Evolutionary conservation across 2,329 filamentous ascomycete genomes (phyloP), one percentile per base, ranked within the genome.

Genomic region (Sporothrix dimorphospora): DNA sequence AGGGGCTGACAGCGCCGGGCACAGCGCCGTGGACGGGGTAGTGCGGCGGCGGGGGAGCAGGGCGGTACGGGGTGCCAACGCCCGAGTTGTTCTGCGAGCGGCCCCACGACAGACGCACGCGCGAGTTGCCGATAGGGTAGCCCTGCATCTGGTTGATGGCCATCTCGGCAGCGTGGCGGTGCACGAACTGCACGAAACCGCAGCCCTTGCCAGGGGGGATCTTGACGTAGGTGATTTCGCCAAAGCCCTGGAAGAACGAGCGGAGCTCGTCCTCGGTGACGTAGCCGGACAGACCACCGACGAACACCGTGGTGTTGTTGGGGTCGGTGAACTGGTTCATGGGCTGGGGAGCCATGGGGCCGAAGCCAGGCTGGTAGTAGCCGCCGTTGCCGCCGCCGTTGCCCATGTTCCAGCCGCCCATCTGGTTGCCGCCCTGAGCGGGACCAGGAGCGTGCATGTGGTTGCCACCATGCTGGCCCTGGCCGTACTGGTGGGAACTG

Each of bases 131-230:
- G 79, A 99, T 99, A 30, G 96, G 96, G 81, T 99, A 99, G 74
- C 96, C 96, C 84, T 99, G 96, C 96, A 99, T 99, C 85, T 99
- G 96, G 85, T 99, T 99, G 88, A 99, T 99, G 77, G 96, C 96
- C 96, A 99, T 99, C 85, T 99, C 96, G 16, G 96, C 96, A 70
- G 96, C 96, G 79, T 99, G 96, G 76, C 96, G 94, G 85, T 99
- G 96, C 72, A 99, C 96, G 78, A 99, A 99, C 83, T 99, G 96
- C 73, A 99, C 96, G 80, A 99, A 99, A 72, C 96, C 96, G 80
- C 96, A 99, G 77, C 96, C 96, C 89, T 99, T 99, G 85, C 96
- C 96, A 76, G 96, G 95, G 70, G 96, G 96, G 73, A 99, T 99
- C 90, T 99, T 99, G 85, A 99, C 96, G 82, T 99, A 99, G 78